phyloP scores from a whole-genome alignment of 768 basidiomycete genomes.

The Holtermanniella nyarrowii region DNA sequence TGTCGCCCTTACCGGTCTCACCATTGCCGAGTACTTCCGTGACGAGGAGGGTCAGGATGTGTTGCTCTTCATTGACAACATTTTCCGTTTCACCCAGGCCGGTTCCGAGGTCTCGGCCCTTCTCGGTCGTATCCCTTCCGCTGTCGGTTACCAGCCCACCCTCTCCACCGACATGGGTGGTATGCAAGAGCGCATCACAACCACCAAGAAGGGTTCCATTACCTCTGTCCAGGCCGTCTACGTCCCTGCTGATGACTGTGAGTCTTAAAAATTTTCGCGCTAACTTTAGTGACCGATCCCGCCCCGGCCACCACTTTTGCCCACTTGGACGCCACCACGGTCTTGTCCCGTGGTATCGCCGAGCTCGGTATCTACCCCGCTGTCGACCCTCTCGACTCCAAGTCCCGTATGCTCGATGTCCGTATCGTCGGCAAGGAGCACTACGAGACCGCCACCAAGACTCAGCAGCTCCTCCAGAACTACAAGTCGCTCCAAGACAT shows the following conservation, averaged over 20 bases:
- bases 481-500: slow-evolving; percentile 63
- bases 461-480: slow-evolving; percentile 69
- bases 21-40: slow-evolving; percentile 99
- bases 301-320: slow-evolving; percentile 99
- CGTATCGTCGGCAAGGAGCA: slow-evolving; percentile 82
- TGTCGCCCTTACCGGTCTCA: slow-evolving; percentile 97
- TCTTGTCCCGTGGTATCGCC: slow-evolving; percentile 90
- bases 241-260: slow-evolving; percentile 98
- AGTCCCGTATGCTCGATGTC: slow-evolving; percentile 99
- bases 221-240: slow-evolving; percentile 99
- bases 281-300: slow-evolving; percentile 99
- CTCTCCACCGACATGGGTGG: slow-evolving; percentile 99
- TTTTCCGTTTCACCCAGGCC: slow-evolving; percentile 99
- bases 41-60: slow-evolving; percentile 99
- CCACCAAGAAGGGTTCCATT: slow-evolving; percentile 99
- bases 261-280: too few relatives aligned
- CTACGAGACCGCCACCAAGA: slow-evolving; percentile 90
- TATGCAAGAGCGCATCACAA: slow-evolving; percentile 99
- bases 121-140: slow-evolving; percentile 99
- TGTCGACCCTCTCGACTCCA: slow-evolving; percentile 97
- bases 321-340: slow-evolving; percentile 99
- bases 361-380: slow-evolving; percentile 90
- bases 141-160: slow-evolving; percentile 99
- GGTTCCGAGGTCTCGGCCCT: slow-evolving; percentile 99
- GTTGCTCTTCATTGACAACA: slow-evolving; percentile 99